phyloP scores from a whole-genome alignment of 2,329 filamentous ascomycete species.

The Neopestalotiopsis sp. region DNA sequence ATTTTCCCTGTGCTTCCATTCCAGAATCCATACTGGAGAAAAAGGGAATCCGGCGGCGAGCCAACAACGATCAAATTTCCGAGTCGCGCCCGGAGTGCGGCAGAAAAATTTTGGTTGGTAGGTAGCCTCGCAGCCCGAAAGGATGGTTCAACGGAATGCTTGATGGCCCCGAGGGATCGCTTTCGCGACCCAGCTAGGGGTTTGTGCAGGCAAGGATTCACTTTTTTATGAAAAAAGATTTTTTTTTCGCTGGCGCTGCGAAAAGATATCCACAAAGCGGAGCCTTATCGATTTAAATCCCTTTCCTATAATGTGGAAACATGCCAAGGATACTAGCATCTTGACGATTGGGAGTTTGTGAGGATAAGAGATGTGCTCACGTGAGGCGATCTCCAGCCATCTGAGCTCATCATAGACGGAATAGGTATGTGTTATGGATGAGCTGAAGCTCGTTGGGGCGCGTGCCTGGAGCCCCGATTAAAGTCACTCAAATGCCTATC shows the following conservation, averaged over 20 bases:
- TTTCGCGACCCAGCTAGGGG: not conserved
- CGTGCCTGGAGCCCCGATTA: too few relatives aligned
- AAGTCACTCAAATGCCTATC: too few relatives aligned
- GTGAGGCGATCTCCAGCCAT: constrained; percentile 9
- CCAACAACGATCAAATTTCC: not conserved
- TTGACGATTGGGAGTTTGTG: not conserved
- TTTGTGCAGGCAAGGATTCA: not conserved
- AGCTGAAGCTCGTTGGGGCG: too few relatives aligned
- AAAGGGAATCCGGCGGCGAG: not conserved
- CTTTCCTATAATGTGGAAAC: constrained; percentile 12
- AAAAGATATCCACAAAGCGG: not conserved
- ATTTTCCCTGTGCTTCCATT: not conserved
- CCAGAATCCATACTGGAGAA: not conserved
- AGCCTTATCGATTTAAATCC: not conserved
- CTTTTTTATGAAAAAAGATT: not conserved
- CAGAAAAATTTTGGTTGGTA: not conserved
- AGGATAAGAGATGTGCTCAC: constrained; percentile 5
- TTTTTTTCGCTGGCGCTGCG: not conserved
- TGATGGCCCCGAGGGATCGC: not conserved
- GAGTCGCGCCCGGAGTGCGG: not conserved
- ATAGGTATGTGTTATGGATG: not conserved
- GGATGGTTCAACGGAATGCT: not conserved
- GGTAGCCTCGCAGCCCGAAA: not conserved
- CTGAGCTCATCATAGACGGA: not conserved
- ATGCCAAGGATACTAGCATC: constrained; percentile 4